These are phyloP conservation scores for Chenopodium quinoa DNA, from an alignment of 148 eudicot genomes.

Conservation along the genomic window DNA sequence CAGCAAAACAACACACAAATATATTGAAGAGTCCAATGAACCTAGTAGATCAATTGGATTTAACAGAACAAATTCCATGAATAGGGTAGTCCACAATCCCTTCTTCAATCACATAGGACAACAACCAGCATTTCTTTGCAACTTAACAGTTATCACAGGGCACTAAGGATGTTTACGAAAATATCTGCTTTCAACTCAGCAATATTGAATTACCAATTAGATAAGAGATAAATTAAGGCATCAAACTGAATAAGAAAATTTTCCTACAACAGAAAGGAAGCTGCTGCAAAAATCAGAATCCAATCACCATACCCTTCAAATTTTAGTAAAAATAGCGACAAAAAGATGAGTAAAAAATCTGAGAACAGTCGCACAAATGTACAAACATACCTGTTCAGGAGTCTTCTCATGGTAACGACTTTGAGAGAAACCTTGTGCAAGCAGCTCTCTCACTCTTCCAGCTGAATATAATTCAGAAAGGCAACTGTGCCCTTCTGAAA, in stretches of 20 bases:
- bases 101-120: background rate
- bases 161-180: background rate
- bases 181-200: background rate
- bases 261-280: background rate
- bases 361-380: background rate
- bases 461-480: slow-evolving; percentile 81
- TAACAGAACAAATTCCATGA: too few species aligned
- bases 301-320: background rate
- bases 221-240: background rate
- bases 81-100: background rate
- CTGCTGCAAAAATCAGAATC: background rate
- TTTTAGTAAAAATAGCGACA: slow-evolving; percentile 5
- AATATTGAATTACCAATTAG: background rate
- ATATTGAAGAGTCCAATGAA: too few species aligned
- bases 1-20: background rate
- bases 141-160: background rate
- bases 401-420: slow-evolving; percentile 90
- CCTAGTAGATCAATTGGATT: background rate
- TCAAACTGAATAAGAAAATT: background rate
- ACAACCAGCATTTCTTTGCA: background rate
- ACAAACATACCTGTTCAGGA: slow-evolving; percentile 68
- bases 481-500: slow-evolving; percentile 74
- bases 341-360: background rate
- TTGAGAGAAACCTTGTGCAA: slow-evolving; percentile 90
- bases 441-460: slow-evolving; percentile 90